Base-by-base conservation (phyloP, 2,329 filamentous ascomycete genomes). In the Microdochium bolleyi region DNA sequence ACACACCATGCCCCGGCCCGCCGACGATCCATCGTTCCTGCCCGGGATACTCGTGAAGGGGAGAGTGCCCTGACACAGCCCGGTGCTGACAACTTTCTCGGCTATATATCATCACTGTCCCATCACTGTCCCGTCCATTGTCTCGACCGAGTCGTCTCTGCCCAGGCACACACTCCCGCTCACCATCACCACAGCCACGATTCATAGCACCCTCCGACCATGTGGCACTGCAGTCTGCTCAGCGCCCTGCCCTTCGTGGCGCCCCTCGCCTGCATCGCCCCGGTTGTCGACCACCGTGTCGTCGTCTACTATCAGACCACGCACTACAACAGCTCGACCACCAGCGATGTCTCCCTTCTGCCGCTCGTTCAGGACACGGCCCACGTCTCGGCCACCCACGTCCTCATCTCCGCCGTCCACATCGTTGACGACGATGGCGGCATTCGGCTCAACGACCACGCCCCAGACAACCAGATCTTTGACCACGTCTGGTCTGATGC, bases 381-480 rank as follows among this genome's bases (percentile, higher is more conserved):
- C 4, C 66, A 67, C 53, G 76, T 81, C 56, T 67, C 74, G 37
- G 65, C 80, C 24, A 95, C 92, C 0, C 92, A 96, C 70, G 77
- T 96, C 55, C 92, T 95, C 60, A 72, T 96, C 49, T 89, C 89
- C 5, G 91, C 92, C 13, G 83, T 96, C 55, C 92, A 96, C 69
- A 73, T 96, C 60, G 92, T 94, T 67, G 75, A 79, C 5, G 70
- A 72, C 21, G 83, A 88, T 1, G 75, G 75, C 9, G 76, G 82
- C 54, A 79, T 92, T 60, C 89, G 85, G 0, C 79, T 96, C 57
- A 96, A 96, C 67, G 85, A 96, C 69, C 81, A 90, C 64, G 75
- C 76, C 0, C 89, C 89, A 0, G 71, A 79, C n/a, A 72, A 88
- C 59, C 68, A 80, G 3, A 79, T 82, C 58, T 92, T 87, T 68